Percentiles rank a stretch among this genome's conserved stretches.
phyloP scores from a whole-genome alignment of 139 green algal species.

The Diplosphaera chodatii region DNA sequence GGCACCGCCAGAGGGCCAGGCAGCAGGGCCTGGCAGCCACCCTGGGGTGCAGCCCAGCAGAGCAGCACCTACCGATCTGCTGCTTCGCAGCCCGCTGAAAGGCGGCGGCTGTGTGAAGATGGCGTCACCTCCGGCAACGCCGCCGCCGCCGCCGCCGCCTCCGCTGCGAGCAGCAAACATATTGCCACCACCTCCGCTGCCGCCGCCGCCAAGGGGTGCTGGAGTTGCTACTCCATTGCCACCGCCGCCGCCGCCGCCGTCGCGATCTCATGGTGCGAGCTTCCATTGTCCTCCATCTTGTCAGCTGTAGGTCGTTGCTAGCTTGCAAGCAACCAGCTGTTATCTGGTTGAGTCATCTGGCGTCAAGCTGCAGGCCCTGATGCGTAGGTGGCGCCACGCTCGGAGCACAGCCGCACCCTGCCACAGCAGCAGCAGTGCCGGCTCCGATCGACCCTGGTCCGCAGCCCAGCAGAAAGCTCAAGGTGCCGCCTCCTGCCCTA shows the following conservation, averaged over 20 bases:
- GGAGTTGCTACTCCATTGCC: not conserved
- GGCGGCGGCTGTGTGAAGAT: no score
- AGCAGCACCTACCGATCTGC: no score
- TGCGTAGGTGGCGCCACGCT: not conserved
- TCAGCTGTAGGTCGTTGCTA: no score
- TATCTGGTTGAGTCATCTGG: no score
- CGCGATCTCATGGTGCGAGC: no score
- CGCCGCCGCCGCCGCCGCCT: not conserved
- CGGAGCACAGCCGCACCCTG: not conserved
- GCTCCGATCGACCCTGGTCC: slow-evolving; percentile 4
- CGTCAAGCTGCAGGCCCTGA: no score
- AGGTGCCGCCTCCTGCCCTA: not conserved
- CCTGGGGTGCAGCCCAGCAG: no score
- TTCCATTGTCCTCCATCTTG: no score
- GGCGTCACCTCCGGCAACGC: not conserved
- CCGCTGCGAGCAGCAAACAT: not conserved
- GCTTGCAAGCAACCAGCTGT: no score
- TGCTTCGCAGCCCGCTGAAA: no score
- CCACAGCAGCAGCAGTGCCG: not conserved
- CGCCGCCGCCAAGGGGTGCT: not conserved
- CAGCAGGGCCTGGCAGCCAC: no score
- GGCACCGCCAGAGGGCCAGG: slow-evolving; percentile 3
- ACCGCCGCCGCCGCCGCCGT: slow-evolving; percentile 1
- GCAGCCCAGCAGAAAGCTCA: slow-evolving; percentile 16
- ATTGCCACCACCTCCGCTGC: not conserved